phyloP scores from a whole-genome alignment of 2,329 filamentous ascomycete genomes.

The Sporothrix pallida region DNA sequence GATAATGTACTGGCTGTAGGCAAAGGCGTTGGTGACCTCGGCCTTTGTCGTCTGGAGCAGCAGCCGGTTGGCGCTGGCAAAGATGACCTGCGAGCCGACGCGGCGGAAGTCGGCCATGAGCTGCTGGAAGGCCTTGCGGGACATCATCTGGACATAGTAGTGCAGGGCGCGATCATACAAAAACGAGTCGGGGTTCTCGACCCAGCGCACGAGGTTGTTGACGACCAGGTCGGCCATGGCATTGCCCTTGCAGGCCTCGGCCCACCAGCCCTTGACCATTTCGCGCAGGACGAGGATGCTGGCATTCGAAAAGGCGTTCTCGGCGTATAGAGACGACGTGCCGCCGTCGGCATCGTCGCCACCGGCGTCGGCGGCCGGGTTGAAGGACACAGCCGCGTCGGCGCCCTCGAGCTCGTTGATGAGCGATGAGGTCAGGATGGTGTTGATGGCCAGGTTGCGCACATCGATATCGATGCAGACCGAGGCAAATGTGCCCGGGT shows the following conservation, averaged over 20 bases:
- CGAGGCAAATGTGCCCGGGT: slow-evolving; percentile 89
- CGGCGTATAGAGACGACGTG: slow-evolving; percentile 76
- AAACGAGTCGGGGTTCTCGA: slow-evolving; percentile 89
- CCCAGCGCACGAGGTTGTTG: slow-evolving; percentile 95
- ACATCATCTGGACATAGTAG: slow-evolving; percentile 99
- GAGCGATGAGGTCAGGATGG: slow-evolving; percentile 91
- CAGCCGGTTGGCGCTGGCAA: slow-evolving; percentile 86
- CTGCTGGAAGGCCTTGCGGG: slow-evolving; percentile 93
- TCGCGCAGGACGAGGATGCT: slow-evolving; percentile 89
- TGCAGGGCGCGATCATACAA: slow-evolving; percentile 94
- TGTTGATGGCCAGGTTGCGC: slow-evolving; percentile 95
- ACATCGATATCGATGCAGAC: slow-evolving; percentile 96
- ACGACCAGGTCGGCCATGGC: slow-evolving; percentile 98
- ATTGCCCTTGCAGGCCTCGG: slow-evolving; percentile 86
- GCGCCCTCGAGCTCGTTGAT: slow-evolving; percentile 95
- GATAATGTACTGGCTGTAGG: slow-evolving; percentile 96
- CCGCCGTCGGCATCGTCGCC: slow-evolving; percentile 65
- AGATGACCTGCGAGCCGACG: slow-evolving; percentile 94
- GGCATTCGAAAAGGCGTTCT: slow-evolving; percentile 91
- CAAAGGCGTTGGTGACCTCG: slow-evolving; percentile 94
- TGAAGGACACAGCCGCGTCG: slow-evolving; percentile 84
- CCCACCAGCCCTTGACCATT: slow-evolving; percentile 99
- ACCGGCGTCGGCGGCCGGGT: slow-evolving; percentile 62
- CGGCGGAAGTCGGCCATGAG: slow-evolving; percentile 96
- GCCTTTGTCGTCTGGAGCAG: slow-evolving; percentile 95